These are phyloP conservation scores for Dothideomycetes sp. DNA, from an alignment of 2,329 filamentous ascomycete genomes.

Conservation along the genomic window DNA sequence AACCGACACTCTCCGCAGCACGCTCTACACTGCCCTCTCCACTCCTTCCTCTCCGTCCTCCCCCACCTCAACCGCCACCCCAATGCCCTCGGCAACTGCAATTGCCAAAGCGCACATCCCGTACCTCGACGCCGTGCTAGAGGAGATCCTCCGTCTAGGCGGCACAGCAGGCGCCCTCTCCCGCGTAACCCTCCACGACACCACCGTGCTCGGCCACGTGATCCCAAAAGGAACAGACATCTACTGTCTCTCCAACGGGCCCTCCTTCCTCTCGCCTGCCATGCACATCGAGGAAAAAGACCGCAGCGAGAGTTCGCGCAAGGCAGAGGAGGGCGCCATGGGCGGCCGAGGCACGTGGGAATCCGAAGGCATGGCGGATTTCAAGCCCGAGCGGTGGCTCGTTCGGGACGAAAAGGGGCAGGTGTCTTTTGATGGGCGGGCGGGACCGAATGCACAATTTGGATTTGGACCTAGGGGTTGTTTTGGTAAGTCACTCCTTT, in stretches of 20 bases:
- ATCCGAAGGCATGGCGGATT: conserved; percentile 17
- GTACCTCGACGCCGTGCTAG: conserved; percentile 32
- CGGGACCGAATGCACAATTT: conserved; percentile 25
- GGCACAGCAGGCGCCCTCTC: conserved; percentile 15
- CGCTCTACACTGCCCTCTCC: conserved; percentile 16
- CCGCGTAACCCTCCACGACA: conserved; percentile 26
- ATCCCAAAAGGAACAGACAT: conserved; percentile 30
- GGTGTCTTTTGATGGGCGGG: conserved; percentile 22
- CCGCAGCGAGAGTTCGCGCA: conserved; percentile 20
- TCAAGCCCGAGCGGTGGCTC: conserved; percentile 32
- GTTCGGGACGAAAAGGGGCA: conserved; percentile 15
- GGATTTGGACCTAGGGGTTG: conserved; percentile 27
- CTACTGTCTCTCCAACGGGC: conserved; percentile 16
- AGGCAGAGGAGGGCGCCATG: too few species aligned
- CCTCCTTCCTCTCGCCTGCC: conserved; percentile 13
- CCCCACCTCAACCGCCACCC: too few species aligned
- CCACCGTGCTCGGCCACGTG: conserved; percentile 27
- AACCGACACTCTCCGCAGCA: conserved; percentile 18
- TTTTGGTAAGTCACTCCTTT: conserved; percentile 21
- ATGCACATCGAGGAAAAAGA: conserved; percentile 17
- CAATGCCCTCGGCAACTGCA: conserved; percentile 21
- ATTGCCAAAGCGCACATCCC: conserved; percentile 21
- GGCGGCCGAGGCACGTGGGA: conserved; percentile 19
- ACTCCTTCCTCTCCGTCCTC: too few species aligned
- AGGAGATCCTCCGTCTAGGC: conserved; percentile 28